phyloP scores from a whole-genome alignment of 305 asterid species.

The Fraxinus greggii region DNA sequence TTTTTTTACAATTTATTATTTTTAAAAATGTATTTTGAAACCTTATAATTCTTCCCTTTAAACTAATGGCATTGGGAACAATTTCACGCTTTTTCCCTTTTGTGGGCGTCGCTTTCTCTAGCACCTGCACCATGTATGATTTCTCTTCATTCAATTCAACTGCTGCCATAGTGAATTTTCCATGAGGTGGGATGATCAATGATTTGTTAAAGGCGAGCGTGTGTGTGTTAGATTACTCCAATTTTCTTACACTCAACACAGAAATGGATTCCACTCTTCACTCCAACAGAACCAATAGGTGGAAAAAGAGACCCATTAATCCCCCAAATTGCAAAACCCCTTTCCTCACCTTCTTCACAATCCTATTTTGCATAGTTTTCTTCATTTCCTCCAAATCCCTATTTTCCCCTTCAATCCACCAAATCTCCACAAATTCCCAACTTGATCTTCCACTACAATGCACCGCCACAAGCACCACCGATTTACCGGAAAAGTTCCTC shows the following conservation, averaged over 20 bases:
- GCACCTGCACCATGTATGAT: neutral
- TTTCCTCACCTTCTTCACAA: conserved; percentile 19
- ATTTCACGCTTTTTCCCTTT: neutral
- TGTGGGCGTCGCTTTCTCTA: neutral
- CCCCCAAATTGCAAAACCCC: conserved; percentile 28
- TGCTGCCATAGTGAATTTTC: neutral
- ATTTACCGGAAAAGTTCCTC: conserved; percentile 49
- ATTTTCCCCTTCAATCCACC: conserved; percentile 36
- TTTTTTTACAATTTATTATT: neutral
- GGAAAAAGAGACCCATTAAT: conserved; percentile 30
- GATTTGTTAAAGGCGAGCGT: neutral
- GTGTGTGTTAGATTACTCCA: neutral
- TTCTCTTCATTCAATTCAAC: neutral
- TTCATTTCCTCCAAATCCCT: conserved; percentile 45
- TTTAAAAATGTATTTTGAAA: neutral
- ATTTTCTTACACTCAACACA: neutral
- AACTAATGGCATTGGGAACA: neutral
- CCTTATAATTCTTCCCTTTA: neutral
- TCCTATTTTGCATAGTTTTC: conserved; percentile 34
- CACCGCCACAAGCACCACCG: conserved; percentile 11
- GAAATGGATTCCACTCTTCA: conserved; percentile 32
- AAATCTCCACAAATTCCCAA: conserved; percentile 33
- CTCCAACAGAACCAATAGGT: conserved; percentile 32
- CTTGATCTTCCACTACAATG: conserved; percentile 28
- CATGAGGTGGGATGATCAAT: neutral